These are phyloP conservation scores for Colletotrichum graminicola DNA, from an alignment of 2,329 filamentous ascomycete genomes.

Conservation along the genomic window DNA sequence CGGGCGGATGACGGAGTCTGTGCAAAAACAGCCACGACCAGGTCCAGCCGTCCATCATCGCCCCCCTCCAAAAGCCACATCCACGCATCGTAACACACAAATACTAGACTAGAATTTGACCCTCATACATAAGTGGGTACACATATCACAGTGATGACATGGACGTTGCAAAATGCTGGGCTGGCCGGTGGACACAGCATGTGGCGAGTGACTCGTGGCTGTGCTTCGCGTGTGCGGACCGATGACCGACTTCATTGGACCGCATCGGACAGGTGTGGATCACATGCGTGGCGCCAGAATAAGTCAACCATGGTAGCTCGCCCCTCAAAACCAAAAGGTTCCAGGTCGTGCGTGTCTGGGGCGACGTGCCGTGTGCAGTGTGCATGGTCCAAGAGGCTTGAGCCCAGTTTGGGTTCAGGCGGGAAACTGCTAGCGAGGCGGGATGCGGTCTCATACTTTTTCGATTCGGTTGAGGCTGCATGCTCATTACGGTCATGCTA, in stretches of 20 bases:
- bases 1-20: constrained; percentile 8
- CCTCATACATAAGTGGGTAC: neutral
- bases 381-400: neutral
- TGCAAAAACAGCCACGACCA: neutral
- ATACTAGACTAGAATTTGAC: neutral
- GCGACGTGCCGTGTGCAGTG: neutral
- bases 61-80: neutral
- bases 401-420: constrained; percentile 12
- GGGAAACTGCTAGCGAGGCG: constrained; percentile 1
- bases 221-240: neutral
- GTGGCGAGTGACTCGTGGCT: constrained; percentile 15
- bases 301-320: neutral
- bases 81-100: neutral
- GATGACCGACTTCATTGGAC: constrained; percentile 2
- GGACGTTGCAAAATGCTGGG: neutral
- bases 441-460: neutral
- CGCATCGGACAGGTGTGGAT: neutral
- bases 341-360: constrained; percentile 6
- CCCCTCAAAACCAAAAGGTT: neutral
- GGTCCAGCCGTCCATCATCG: neutral
- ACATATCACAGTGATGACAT: neutral
- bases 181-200: neutral
- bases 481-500: constrained; percentile 12
- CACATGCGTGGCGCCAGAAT: neutral
- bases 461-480: constrained; percentile 4